Percentiles rank a stretch among this genome's conserved stretches.
phyloP scores from a whole-genome alignment of 148 eudicot species.

The Rhododendron kiyosumense region DNA sequence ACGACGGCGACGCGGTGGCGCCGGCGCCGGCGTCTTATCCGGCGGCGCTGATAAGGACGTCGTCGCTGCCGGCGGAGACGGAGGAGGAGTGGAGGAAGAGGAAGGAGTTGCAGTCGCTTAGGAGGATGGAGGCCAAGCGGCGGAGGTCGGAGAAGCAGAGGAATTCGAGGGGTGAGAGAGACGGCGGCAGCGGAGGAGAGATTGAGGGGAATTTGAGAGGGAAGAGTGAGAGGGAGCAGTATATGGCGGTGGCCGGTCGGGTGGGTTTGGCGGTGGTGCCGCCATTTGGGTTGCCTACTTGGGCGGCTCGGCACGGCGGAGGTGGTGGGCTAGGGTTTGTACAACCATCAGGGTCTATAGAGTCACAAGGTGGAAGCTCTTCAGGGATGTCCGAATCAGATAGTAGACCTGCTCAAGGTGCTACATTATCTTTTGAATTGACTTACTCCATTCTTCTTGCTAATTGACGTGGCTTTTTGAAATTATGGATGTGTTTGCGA shows the following conservation, averaged over 20 bases:
- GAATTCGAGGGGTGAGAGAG: slow-evolving; percentile 31
- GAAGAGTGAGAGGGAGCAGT: slow-evolving; percentile 44
- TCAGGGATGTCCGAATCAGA: slow-evolving; percentile 69
- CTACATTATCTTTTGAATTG: not conserved
- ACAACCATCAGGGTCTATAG: slow-evolving; percentile 38
- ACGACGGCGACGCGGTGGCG: slow-evolving; percentile 29
- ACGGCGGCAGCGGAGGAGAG: slow-evolving; percentile 22
- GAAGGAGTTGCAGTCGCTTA: slow-evolving; percentile 78
- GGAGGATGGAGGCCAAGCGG: slow-evolving; percentile 85
- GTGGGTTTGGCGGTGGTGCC: slow-evolving; percentile 6
- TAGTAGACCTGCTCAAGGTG: slow-evolving; percentile 63
- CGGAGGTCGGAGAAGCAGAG: slow-evolving; percentile 83
- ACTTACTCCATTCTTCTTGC: not conserved
- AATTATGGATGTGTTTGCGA: too few species aligned
- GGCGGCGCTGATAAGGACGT: slow-evolving; percentile 45
- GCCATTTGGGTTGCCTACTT: slow-evolving; percentile 29
- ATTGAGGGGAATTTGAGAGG: slow-evolving; percentile 42
- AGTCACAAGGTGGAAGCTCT: slow-evolving; percentile 70
- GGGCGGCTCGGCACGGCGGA: slow-evolving; percentile 16
- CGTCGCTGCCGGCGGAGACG: slow-evolving; percentile 74
- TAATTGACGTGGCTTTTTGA: not conserved
- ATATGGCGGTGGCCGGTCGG: slow-evolving; percentile 26
- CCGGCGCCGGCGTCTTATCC: slow-evolving; percentile 15
- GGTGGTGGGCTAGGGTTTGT: slow-evolving; percentile 2
- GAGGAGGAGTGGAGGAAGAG: slow-evolving; percentile 92